Evolutionary conservation across 208 protist genomes (phyloP).

Genomic region (Trypanosoma vivax): DNA sequence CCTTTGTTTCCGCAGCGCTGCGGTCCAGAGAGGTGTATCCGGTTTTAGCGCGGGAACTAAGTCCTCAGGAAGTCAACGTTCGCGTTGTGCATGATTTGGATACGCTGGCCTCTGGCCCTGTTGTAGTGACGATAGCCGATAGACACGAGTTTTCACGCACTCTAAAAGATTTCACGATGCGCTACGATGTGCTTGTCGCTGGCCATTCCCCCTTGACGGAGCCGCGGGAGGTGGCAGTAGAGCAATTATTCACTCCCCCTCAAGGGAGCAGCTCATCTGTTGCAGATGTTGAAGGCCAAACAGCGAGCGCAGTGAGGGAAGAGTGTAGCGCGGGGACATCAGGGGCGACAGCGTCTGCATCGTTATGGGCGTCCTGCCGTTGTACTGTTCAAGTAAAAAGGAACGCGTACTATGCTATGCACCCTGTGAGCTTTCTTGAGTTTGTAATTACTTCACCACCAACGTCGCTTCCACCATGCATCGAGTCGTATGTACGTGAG

Average conservation of each 20-base stretch:
- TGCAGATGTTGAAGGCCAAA: no score
- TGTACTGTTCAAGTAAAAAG: conserved; percentile 54
- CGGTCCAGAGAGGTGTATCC: conserved; percentile 45
- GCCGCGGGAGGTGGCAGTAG: conserved; percentile 4
- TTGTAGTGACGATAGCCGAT: conserved; percentile 59
- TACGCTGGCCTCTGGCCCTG: conserved; percentile 59
- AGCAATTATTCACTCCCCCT: neutral
- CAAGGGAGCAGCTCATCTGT: neutral
- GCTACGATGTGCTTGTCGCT: conserved; percentile 72
- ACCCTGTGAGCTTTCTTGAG: conserved; percentile 69
- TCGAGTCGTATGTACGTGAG: conserved; percentile 50
- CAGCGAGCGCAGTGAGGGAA: no score
- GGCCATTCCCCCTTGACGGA: conserved; percentile 50
- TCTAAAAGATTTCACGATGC: conserved; percentile 40
- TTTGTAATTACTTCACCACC: conserved; percentile 55
- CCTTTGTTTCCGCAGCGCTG: conserved; percentile 63
- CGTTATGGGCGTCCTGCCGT: conserved; percentile 1
- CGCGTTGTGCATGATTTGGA: conserved; percentile 77
- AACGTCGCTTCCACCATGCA: conserved; percentile 35
- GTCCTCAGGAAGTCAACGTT: conserved; percentile 34
- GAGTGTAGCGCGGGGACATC: no score
- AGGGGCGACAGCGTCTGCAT: neutral
- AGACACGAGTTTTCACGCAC: conserved; percentile 32
- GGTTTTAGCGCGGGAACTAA: conserved; percentile 18
- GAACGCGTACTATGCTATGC: conserved; percentile 75